Conservation (phyloP, 441 rosid genomes). For the Erodium moschatum region DNA sequence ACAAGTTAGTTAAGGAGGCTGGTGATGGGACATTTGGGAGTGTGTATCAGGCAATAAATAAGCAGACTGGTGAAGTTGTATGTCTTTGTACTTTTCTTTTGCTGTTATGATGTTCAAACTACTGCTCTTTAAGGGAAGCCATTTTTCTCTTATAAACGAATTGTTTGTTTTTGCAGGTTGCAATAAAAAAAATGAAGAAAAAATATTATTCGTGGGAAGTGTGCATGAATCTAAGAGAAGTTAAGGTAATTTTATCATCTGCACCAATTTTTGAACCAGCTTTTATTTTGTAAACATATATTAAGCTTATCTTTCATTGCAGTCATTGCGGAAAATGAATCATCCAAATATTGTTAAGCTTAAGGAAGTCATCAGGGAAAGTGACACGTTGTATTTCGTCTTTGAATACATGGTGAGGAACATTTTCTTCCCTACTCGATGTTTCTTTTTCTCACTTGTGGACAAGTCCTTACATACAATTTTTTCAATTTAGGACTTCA, state of each 20-base stretch:
- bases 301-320: constrained; percentile 16
- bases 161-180: constrained; percentile 46
- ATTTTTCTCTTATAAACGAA: neutral
- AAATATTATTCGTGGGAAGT: constrained; percentile 96
- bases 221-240: constrained; percentile 83
- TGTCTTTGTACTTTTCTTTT: constrained; percentile 23
- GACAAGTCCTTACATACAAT: neutral
- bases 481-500: constrained; percentile 50
- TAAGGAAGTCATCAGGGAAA: constrained; percentile 88
- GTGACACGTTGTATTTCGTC: constrained; percentile 67
- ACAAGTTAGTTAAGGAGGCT: constrained; percentile 77
- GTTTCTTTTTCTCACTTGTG: neutral
- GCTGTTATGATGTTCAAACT: neutral
- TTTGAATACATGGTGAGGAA: constrained; percentile 73
- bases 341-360: constrained; percentile 92
- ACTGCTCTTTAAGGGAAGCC: too few species aligned
- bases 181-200: constrained; percentile 93
- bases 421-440: neutral
- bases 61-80: constrained; percentile 86
- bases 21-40: constrained; percentile 98
- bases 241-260: constrained; percentile 47
- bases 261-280: neutral
- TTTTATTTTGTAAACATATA: neutral
- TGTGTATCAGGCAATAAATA: constrained; percentile 81
- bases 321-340: constrained; percentile 82